Base-by-base conservation (phyloP, 768 basidiomycete genomes). In the Porphyrellus cyaneotinctus region DNA sequence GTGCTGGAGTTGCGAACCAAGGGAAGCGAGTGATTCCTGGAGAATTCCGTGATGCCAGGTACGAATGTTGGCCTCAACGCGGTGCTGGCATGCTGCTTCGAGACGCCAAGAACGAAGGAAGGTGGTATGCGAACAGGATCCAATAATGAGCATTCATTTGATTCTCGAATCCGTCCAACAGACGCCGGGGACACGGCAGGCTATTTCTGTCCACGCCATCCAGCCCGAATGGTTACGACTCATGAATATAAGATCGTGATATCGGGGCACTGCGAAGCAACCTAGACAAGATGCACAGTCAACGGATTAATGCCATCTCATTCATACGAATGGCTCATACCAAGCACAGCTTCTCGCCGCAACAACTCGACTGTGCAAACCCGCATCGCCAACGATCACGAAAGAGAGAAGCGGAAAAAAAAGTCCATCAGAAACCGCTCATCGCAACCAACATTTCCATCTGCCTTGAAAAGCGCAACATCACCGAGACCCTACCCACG, bases 281-380 rank as follows among this genome's bases (percentile, higher is more conserved):
- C 31, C 61, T 58, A 44, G 36, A 48, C 31, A 28, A 13, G 33
- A 50, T 11, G 22, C 3, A 23, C 6, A 10, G 39, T 64, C 30
- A 64, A 49, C 28, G 17, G 1, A n/a, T 49, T 38, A 35, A n/a
- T n/a, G n/a, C n/a, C 26, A n/a, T 23, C 22, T 43, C 35, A 39
- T 47, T 15, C 35, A 47, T 22, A 30, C 32, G 35, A 33, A 35
- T 30, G 18, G 23, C 36, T 58, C 64, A 6, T 54, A 64, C 64
- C 62, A 50, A 48, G 43, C 33, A 49, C 20, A 43, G 23, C 42
- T 36, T 23, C 35, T 39, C 18, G 42, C 26, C n/a, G 14, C 32
- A 51, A 28, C 43, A 38, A 17, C 33, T 31, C 11, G 37, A 41
- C 46, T 23, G 43, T 36, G 20, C 28, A 4, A 44, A 37, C 44